Evolutionary conservation across 257 asterid species (phyloP).

Genomic region (Solanum tarijense): DNA sequence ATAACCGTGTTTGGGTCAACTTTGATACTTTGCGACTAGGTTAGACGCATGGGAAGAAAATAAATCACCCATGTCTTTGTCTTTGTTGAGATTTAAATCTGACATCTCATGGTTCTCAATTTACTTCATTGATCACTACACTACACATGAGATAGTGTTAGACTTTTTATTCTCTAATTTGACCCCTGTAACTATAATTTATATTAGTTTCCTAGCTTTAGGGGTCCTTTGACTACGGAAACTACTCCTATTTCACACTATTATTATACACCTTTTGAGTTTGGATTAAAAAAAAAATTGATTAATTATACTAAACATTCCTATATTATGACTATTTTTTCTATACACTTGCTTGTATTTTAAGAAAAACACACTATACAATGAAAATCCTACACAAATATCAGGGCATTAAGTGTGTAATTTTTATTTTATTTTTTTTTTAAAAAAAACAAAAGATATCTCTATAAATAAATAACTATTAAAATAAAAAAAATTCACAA

Average conservation of each 20-base stretch:
- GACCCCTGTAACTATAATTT: neutral
- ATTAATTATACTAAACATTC: neutral
- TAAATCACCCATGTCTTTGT: neutral
- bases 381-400: neutral
- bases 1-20: neutral
- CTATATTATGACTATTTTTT: neutral
- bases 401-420: neutral
- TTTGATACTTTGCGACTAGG: neutral
- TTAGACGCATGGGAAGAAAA: neutral
- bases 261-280: neutral
- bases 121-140: neutral
- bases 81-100: rapidly evolving
- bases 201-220: neutral
- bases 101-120: neutral
- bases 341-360: neutral
- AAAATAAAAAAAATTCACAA: neutral
- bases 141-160: neutral
- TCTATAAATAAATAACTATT: neutral
- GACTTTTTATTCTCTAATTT: neutral
- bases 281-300: neutral
- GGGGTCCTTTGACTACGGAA: neutral
- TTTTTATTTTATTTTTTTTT: neutral
- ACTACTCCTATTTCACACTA: neutral
- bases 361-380: neutral
- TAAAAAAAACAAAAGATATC: neutral